phyloP scores from a whole-genome alignment of 2,329 filamentous ascomycete genomes.

The Penicillium sp. region DNA sequence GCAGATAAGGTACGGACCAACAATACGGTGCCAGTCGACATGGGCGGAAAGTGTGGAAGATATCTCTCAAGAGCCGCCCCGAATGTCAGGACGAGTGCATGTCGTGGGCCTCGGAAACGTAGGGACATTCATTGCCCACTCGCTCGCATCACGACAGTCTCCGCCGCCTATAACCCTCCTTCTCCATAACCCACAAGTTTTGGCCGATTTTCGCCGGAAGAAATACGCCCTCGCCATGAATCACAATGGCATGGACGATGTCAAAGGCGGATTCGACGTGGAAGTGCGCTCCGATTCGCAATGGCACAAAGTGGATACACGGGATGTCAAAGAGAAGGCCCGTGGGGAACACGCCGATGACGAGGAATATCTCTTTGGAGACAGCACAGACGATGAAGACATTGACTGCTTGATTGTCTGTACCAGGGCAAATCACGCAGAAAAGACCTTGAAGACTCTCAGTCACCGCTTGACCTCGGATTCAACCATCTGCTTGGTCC shows the following conservation, averaged over 20 bases:
- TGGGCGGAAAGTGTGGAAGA: conserved; percentile 29
- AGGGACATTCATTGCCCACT: conserved; percentile 71
- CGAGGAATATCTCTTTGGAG: conserved; percentile 5
- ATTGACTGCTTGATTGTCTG: conserved; percentile 74
- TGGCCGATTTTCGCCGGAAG: conserved; percentile 31
- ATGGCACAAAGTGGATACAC: neutral
- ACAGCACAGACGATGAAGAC: conserved; percentile 41
- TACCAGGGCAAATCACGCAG: conserved; percentile 66
- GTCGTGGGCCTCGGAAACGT: conserved; percentile 78
- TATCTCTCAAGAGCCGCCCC: conserved; percentile 15
- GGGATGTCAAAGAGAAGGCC: neutral
- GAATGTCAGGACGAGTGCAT: conserved; percentile 56
- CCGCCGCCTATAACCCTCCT: conserved; percentile 74
- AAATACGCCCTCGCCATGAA: conserved; percentile 35
- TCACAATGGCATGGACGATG: conserved; percentile 40
- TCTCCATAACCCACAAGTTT: conserved; percentile 55
- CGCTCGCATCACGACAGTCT: conserved; percentile 57
- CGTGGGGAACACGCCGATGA: neutral
- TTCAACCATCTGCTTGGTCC: conserved; percentile 70
- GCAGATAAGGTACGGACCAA: neutral
- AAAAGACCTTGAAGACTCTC: conserved; percentile 63
- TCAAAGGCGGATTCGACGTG: conserved; percentile 43
- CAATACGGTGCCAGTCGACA: conserved; percentile 22
- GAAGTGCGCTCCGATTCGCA: conserved; percentile 26
- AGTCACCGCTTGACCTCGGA: conserved; percentile 61